Conservation (phyloP, 257 asterid genomes). For the Fraxinus quadrangulata region DNA sequence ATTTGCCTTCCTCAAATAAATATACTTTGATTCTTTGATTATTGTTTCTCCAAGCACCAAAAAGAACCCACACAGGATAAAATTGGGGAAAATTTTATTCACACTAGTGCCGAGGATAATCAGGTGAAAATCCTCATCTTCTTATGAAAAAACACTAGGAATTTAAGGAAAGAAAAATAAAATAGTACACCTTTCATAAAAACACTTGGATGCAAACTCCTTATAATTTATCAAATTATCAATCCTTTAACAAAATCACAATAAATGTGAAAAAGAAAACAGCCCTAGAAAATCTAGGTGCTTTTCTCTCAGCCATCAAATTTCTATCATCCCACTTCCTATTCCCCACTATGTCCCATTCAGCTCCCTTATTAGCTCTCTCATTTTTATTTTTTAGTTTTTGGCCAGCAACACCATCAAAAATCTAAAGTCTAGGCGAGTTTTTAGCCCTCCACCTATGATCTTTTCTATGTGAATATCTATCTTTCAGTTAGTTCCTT, state of each 20-base stretch:
- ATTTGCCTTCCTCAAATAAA: neutral
- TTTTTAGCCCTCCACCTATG: neutral
- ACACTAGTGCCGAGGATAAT: neutral
- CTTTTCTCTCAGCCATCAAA: neutral
- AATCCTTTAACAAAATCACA: neutral
- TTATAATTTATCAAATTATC: neutral
- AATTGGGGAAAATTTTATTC: neutral
- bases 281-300: neutral
- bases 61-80: neutral
- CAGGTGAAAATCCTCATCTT: neutral
- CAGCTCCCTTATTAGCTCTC: neutral
- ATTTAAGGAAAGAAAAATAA: neutral
- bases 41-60: constrained; percentile 3
- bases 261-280: neutral
- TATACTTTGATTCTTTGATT: neutral
- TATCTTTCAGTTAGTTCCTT: neutral
- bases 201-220: constrained; percentile 1
- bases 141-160: neutral
- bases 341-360: neutral
- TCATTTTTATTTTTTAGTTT: too few species aligned
- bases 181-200: neutral
- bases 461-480: neutral
- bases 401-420: too few species aligned
- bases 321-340: neutral
- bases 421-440: too few species aligned